phyloP scores from a whole-genome alignment of 371 early-diverging fungal genomes.

The Mucor plumbeus region DNA sequence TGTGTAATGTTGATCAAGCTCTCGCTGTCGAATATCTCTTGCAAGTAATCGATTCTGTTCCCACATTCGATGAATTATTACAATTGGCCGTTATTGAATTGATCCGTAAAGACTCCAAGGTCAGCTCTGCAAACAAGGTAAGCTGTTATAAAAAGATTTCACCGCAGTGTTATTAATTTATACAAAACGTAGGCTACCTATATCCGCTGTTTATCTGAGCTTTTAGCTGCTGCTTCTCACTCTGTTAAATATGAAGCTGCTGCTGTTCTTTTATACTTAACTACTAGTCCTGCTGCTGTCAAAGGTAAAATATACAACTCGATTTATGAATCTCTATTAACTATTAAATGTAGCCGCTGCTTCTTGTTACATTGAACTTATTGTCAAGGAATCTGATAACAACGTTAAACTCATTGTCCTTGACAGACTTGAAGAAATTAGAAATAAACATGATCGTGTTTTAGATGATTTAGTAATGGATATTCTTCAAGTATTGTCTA shows the following conservation, averaged over 20 bases:
- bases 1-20: constrained; percentile 77
- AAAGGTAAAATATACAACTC: constrained; percentile 60
- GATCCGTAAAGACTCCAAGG: constrained; percentile 90
- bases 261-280: constrained; percentile 84
- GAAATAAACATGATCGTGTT: constrained; percentile 83
- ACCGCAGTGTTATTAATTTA: neutral
- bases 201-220: constrained; percentile 86
- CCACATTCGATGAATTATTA: constrained; percentile 86
- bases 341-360: constrained; percentile 73
- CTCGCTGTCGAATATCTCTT: constrained; percentile 87
- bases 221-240: constrained; percentile 80
- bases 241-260: constrained; percentile 98
- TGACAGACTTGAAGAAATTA: constrained; percentile 86
- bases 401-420: constrained; percentile 97
- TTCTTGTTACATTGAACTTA: constrained; percentile 86
- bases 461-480: constrained; percentile 94
- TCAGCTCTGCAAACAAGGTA: constrained; percentile 82
- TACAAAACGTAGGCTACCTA: constrained; percentile 67
- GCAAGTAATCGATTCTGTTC: constrained; percentile 73
- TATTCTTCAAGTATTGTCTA: constrained; percentile 85
- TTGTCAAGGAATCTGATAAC: constrained; percentile 93
- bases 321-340: neutral
- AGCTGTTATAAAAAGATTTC: neutral
- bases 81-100: constrained; percentile 94
- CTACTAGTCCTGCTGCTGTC: constrained; percentile 88